A percentile compares a stretch with the other conserved stretches of the same genome.
phyloP scores from a whole-genome alignment of 2,329 filamentous ascomycete species.

The Colletotrichum spinosum region DNA sequence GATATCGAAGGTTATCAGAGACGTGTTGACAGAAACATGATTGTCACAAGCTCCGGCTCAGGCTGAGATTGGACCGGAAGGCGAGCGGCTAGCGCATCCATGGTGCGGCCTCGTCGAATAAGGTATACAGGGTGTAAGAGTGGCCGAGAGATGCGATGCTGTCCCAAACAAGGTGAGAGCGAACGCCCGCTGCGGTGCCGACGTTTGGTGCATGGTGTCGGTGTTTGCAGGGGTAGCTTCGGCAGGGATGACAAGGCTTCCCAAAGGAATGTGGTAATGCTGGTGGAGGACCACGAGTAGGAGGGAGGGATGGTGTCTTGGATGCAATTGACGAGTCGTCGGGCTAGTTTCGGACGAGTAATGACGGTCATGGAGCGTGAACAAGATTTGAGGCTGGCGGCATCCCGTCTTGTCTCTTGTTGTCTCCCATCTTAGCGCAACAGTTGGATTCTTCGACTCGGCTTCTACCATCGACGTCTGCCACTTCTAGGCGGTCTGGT shows the following conservation, averaged over 20 bases:
- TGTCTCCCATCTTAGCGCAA: slow-evolving; percentile 10
- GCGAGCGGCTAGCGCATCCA: slow-evolving; percentile 1
- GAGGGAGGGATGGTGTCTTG: not conserved
- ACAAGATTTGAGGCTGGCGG: not conserved
- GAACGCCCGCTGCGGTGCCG: slow-evolving; percentile 30
- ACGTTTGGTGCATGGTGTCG: not conserved
- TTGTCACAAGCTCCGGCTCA: slow-evolving; percentile 24
- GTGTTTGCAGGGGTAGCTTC: slow-evolving; percentile 25
- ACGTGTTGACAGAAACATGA: slow-evolving; percentile 30
- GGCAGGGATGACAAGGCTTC: slow-evolving; percentile 13
- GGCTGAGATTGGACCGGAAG: not conserved
- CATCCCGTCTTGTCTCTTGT: not conserved
- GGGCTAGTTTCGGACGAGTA: not conserved
- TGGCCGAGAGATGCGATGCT: slow-evolving; percentile 14
- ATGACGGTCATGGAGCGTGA: not conserved
- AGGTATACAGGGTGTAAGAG: slow-evolving; percentile 17
- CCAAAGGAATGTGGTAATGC: not conserved
- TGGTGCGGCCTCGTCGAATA: slow-evolving; percentile 12
- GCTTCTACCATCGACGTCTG: not conserved
- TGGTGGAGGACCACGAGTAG: slow-evolving; percentile 2
- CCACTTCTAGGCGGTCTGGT: slow-evolving; percentile 2
- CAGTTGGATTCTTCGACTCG: slow-evolving; percentile 4
- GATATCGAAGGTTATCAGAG: slow-evolving; percentile 18
- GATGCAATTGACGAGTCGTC: not conserved
- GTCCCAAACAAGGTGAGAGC: not conserved